Evolutionary conservation across 176 grass and related monocot species (phyloP).

Genomic region (Tuctoria greenei): DNA sequence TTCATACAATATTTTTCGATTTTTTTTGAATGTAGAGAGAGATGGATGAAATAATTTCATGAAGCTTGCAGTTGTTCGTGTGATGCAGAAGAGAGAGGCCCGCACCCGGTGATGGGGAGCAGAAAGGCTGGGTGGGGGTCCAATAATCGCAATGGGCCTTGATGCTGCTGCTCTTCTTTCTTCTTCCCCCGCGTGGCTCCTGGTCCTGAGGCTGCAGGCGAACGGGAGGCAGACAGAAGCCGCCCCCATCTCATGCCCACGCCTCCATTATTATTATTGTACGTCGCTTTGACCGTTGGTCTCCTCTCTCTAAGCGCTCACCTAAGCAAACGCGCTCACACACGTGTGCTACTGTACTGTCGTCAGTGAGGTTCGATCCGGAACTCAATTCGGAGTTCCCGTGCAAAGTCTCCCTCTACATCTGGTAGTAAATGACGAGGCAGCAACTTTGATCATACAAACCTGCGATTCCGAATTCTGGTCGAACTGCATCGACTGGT

Average conservation of each 20-base stretch:
- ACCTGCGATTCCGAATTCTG: too few relatives aligned
- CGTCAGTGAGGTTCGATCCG: background rate
- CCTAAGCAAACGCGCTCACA: background rate
- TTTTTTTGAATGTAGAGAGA: too few relatives aligned
- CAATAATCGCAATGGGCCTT: background rate
- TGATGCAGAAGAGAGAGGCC: background rate
- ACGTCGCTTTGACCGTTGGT: constrained; percentile 65
- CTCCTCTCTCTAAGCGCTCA: background rate
- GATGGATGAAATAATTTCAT: background rate
- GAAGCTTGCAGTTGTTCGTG: background rate
- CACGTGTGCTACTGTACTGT: background rate
- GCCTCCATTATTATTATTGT: constrained; percentile 48
- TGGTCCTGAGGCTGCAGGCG: constrained; percentile 53
- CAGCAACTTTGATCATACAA: too few relatives aligned
- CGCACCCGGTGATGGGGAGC: background rate
- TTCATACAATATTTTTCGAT: too few relatives aligned
- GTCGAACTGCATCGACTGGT: too few relatives aligned
- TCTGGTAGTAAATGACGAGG: too few relatives aligned
- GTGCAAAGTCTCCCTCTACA: too few relatives aligned
- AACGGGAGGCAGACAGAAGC: constrained; percentile 69
- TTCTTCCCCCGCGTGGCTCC: background rate
- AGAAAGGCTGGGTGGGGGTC: background rate
- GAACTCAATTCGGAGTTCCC: background rate
- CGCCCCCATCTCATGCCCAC: constrained; percentile 41
- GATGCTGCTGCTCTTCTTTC: too few relatives aligned